Base-by-base conservation (phyloP, 2,329 filamentous ascomycete species). In the Pyricularia sp. region DNA sequence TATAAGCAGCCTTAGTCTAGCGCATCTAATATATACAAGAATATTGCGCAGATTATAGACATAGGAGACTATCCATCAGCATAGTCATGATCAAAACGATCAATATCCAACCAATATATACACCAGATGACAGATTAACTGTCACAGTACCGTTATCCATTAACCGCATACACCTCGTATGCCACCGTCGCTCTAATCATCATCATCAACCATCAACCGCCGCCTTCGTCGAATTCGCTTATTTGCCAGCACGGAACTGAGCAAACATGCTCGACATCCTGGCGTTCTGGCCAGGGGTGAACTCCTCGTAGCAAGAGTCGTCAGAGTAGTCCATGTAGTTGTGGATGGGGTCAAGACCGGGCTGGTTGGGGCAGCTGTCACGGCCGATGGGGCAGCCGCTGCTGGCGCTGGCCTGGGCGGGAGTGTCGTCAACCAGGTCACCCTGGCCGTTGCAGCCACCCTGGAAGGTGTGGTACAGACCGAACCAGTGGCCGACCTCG, bases 401-500 rank as follows among this genome's bases (percentile, higher is more conserved):
- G 28, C 75, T 73, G 31, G 75, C 66, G 50, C 71, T 75, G 23
- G 74, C 71, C 73, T 81, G 77, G 28, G 78, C 76, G 4, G 80
- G 79, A 17, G 80, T 82, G 68, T 82, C 81, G 58, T 75, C 69
- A 23, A 82, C 75, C 31, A 70, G 73, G 71, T 82, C 81, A n/a
- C 80, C 80, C 31, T 59, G 50, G 14, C 77, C 76, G 36, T 73
- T 74, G 73, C 79, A 81, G 64, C 76, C 77, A 61, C 78, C 81
- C 72, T 81, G 76, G 76, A 82, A 82, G 68, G 80, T 81, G 72
- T 82, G 81, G 72, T 78, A 77, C 23, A 82, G 75, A 66, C 80
- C 80, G 69, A 82, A 77, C 80, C 80, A 82, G 73, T 82, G 80
- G 5, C 81, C 81, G 28, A 79, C 73, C 74, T 82, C 81, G 73